Base-by-base conservation (phyloP, 2,329 filamentous ascomycete genomes). In the Cadophora sp. region DNA sequence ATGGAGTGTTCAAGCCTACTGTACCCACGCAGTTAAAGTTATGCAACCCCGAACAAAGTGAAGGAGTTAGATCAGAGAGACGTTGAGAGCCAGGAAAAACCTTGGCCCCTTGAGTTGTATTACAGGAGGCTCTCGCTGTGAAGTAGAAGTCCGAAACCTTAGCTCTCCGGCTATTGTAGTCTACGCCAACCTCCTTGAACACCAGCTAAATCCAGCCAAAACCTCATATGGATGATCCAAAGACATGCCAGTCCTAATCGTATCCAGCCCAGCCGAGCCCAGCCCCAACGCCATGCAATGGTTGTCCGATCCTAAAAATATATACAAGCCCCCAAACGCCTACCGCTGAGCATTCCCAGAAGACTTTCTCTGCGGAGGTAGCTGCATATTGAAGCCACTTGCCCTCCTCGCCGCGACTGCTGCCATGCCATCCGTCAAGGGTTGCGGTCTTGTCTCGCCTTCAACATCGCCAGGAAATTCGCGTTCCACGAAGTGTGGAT, bases 371-470 rank as follows among this genome's bases (percentile, higher is more conserved):
- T 68, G 66, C 13, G 66, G 72, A 30, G 70, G 71, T 7, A 71
- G 43, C 18, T 71, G 71, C 55, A 73, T 70, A 27, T 70, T 71
- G 43, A 73, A 70, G 1, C 65, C 62, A 55, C 69, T 73, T 13
- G 64, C 64, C 53, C 73, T 68, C 30, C 70, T 70, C 4, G 62
- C 63, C 0, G 70, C 68, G 6, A 68, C 53, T n/a, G 43, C 66
- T 13, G 68, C 67, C 62, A 71, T 68, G 0, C 68, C 70, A n/a
- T 61, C 51, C 13, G 36, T 41, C 51, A 62, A 45, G 16, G 33
- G 45, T 6, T 53, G 45, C 33, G 47, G 24, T 53, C 13, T 53
- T 27, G 9, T 18, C 33, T 59, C 59, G 3, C 58, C 61, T 9
- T 58, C 65, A 22, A 50, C 45, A 30, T 65, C 62, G 39, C 48